These are phyloP conservation scores for Rhododendron vialii DNA, from an alignment of 148 eudicot genomes.

Conservation along the genomic window DNA sequence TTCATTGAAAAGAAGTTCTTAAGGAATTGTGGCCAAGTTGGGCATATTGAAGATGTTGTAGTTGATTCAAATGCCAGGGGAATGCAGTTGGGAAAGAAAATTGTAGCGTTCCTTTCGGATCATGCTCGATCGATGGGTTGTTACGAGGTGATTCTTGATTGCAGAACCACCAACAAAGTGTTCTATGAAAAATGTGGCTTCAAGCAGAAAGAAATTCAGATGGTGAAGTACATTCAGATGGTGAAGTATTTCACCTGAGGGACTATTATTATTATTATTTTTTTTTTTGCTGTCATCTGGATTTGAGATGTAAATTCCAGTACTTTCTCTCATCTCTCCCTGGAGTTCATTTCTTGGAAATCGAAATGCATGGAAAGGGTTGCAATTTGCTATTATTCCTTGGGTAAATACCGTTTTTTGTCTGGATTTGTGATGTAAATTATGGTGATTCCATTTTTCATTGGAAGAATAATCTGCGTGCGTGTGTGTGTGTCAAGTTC, in stretches of 20 bases:
- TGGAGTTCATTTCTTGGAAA: background rate
- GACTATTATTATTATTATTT: background rate
- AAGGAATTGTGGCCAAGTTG: slow-evolving; percentile 78
- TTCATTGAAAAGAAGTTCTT: slow-evolving; percentile 79
- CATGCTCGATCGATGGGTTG: slow-evolving; percentile 70
- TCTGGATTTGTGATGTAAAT: too few species aligned
- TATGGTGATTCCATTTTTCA: background rate
- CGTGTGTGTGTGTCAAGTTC: background rate
- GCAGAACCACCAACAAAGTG: slow-evolving; percentile 41
- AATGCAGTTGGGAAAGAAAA: slow-evolving; percentile 69
- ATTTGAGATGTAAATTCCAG: background rate
- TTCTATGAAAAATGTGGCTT: slow-evolving; percentile 90
- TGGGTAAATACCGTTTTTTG: background rate
- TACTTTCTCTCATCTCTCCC: background rate
- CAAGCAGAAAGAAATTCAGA: slow-evolving; percentile 69
- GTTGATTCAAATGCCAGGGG: slow-evolving; percentile 65
- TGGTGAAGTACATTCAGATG: slow-evolving; percentile 90
- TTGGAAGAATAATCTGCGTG: too few species aligned
- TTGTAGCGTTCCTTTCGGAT: slow-evolving; percentile 49
- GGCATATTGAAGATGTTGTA: slow-evolving; percentile 90
- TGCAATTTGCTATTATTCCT: background rate
- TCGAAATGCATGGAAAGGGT: background rate
- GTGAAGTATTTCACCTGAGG: slow-evolving; percentile 61
- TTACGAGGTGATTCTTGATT: slow-evolving; percentile 92
- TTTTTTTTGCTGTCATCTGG: background rate